Evolutionary conservation across 768 basidiomycete species (phyloP).

Genomic region (Termitomyces sp.): DNA sequence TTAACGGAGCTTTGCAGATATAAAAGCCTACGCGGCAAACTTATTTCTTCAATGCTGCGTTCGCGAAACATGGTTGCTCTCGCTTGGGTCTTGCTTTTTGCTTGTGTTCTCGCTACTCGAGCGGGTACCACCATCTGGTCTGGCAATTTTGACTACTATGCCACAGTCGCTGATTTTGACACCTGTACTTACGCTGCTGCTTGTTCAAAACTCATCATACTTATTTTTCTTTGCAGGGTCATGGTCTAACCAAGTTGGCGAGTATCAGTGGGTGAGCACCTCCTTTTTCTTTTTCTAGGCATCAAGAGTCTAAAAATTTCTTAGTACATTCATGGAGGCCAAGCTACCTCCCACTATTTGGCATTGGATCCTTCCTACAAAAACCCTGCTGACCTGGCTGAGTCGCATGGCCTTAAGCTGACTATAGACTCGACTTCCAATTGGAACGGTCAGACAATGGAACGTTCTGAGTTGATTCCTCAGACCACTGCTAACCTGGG

Average conservation of each 20-base stretch:
- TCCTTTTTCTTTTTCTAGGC: not conserved
- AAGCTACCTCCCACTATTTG: conserved; percentile 47
- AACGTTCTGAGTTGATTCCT: conserved; percentile 37
- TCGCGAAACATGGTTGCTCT: conserved; percentile 18
- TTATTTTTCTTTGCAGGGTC: conserved; percentile 33
- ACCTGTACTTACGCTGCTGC: conserved; percentile 30
- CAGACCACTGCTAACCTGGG: conserved; percentile 50
- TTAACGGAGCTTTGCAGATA: not conserved
- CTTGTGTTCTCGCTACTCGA: conserved; percentile 25
- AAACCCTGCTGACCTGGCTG: conserved; percentile 49
- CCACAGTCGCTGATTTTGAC: conserved; percentile 43
- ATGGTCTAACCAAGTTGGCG: conserved; percentile 47
- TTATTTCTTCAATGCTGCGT: not conserved
- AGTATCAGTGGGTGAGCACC: conserved; percentile 48
- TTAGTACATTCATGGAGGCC: conserved; percentile 51
- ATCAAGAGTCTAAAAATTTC: not conserved
- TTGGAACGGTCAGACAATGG: conserved; percentile 48
- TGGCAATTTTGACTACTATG: conserved; percentile 46
- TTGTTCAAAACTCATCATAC: not conserved
- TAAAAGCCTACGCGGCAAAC: conserved; percentile 3
- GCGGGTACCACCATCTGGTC: conserved; percentile 52
- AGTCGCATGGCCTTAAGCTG: conserved; percentile 44
- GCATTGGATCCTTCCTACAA: conserved; percentile 45
- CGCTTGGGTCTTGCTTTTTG: conserved; percentile 27
- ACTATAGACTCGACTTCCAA: conserved; percentile 49